These are phyloP conservation scores for Aspergillus ellipticus DNA, from an alignment of 495 filamentous ascomycete genomes.

Conservation along the genomic window DNA sequence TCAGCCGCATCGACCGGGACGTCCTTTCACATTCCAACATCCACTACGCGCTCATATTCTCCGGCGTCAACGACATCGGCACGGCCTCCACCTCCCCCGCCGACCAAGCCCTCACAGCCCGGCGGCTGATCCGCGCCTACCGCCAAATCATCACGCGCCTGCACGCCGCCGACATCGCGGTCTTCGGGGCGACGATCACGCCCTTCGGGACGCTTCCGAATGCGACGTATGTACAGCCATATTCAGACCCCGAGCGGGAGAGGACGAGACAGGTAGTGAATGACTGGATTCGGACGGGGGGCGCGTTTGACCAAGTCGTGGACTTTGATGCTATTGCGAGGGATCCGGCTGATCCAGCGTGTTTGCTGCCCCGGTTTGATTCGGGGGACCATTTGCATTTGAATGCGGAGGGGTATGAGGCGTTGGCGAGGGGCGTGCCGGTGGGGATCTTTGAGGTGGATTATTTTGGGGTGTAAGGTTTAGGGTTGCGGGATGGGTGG, in stretches of 20 bases:
- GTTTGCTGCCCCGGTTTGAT: slow-evolving; percentile 51
- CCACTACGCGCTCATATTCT: slow-evolving; percentile 64
- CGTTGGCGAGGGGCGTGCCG: slow-evolving; percentile 58
- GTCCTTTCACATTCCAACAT: slow-evolving; percentile 54
- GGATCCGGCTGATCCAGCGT: slow-evolving; percentile 42
- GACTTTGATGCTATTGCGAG: slow-evolving; percentile 61
- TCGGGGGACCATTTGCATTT: slow-evolving; percentile 71
- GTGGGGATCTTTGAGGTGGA: slow-evolving; percentile 40
- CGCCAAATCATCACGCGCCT: slow-evolving; percentile 54
- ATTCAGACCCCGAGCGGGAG: slow-evolving; percentile 55
- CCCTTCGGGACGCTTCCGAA: slow-evolving; percentile 54
- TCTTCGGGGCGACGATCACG: slow-evolving; percentile 66
- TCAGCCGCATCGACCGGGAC: slow-evolving; percentile 62
- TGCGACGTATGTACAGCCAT: slow-evolving; percentile 30
- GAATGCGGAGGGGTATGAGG: slow-evolving; percentile 60
- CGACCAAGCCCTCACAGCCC: slow-evolving; percentile 48
- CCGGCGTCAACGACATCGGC: slow-evolving; percentile 74
- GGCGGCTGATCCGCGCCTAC: slow-evolving; percentile 53
- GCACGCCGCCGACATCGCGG: slow-evolving; percentile 51
- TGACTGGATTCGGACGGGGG: slow-evolving; percentile 55
- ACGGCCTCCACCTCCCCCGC: slow-evolving; percentile 40
- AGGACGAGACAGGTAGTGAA: slow-evolving; percentile 58
- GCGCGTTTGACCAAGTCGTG: slow-evolving; percentile 57
- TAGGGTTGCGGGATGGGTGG: too few species aligned
- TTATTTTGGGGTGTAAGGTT: too few species aligned